These are phyloP conservation scores for Herpetomonas tarakana DNA, from an alignment of 208 protist species.

Conservation along the genomic window DNA sequence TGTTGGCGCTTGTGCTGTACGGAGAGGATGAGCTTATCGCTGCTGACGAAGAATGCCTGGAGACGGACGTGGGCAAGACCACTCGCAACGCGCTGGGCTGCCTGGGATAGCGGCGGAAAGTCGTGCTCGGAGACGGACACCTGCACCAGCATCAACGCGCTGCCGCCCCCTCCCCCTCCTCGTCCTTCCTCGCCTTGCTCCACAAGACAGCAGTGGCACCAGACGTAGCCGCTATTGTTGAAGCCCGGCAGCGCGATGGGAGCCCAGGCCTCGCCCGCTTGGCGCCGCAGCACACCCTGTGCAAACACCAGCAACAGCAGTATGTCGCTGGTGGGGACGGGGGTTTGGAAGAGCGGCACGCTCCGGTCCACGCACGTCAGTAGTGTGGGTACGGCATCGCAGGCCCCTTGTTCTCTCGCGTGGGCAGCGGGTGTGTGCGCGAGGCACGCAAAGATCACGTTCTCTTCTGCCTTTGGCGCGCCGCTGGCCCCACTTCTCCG, in stretches of 20 bases:
- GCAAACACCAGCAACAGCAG: conserved; percentile 64
- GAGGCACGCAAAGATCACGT: not conserved
- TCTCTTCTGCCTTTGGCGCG: not conserved
- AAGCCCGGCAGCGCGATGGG: conserved; percentile 73
- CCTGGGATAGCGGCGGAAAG: conserved; percentile 20
- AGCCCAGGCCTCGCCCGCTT: conserved; percentile 64
- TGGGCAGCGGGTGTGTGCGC: not conserved
- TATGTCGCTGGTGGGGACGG: conserved; percentile 45
- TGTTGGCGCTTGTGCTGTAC: no score
- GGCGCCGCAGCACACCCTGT: conserved; percentile 31
- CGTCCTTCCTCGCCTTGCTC: not conserved
- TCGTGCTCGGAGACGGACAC: conserved; percentile 35
- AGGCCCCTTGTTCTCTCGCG: no score
- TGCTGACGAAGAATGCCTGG: no score
- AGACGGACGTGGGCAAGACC: no score
- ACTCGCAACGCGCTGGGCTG: no score
- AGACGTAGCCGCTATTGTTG: conserved; percentile 73
- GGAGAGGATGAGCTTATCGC: no score
- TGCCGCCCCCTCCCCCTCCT: conserved; percentile 4
- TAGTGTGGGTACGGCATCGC: not conserved
- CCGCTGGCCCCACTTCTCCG: no score
- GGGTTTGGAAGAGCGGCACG: not conserved
- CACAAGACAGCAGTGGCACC: conserved; percentile 50
- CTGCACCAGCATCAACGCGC: conserved; percentile 43
- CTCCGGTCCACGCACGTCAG: not conserved